A percentile compares a stretch with the other conserved stretches of the same genome.
Conservation (phyloP, 2,329 filamentous ascomycete species). For the Chaetomium strumarium region DNA sequence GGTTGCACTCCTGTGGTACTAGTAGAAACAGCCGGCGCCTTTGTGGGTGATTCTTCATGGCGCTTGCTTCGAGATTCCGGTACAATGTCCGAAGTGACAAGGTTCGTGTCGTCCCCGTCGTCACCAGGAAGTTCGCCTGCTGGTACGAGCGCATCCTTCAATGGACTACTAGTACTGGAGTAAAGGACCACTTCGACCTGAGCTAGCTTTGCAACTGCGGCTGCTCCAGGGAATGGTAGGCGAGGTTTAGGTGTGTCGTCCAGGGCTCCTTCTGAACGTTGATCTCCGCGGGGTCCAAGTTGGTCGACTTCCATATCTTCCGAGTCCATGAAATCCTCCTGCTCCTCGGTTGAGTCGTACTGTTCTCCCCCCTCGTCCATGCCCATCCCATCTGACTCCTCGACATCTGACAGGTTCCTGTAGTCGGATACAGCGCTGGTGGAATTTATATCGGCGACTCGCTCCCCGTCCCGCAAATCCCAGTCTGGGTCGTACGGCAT, state of each 20-base stretch:
- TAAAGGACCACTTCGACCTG: conserved; percentile 14
- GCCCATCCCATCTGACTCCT: background rate
- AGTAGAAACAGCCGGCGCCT: background rate
- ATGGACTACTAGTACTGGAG: conserved; percentile 15
- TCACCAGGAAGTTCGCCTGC: conserved; percentile 3
- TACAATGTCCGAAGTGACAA: conserved; percentile 19
- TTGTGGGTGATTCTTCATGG: background rate
- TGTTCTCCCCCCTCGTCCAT: background rate
- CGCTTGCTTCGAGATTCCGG: background rate
- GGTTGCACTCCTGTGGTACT: conserved; percentile 2
- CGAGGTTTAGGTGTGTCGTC: background rate
- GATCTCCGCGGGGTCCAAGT: background rate
- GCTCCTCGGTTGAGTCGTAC: background rate
- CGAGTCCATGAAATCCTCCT: background rate
- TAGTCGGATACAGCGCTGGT: background rate
- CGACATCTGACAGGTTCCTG: background rate
- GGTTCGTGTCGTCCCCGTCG: background rate
- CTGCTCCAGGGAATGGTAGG: conserved; percentile 3
- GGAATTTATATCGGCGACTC: no score
- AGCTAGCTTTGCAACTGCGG: background rate
- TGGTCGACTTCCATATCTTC: conserved; percentile 10
- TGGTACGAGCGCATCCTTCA: background rate
- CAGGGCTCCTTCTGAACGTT: background rate
- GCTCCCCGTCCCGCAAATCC: background rate
- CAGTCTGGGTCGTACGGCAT: conserved; percentile 19